A percentile compares a stretch with the other conserved stretches of the same genome.
These are phyloP conservation scores for Parmelia sp. DNA, from an alignment of 495 filamentous ascomycete species.

Conservation along the genomic window DNA sequence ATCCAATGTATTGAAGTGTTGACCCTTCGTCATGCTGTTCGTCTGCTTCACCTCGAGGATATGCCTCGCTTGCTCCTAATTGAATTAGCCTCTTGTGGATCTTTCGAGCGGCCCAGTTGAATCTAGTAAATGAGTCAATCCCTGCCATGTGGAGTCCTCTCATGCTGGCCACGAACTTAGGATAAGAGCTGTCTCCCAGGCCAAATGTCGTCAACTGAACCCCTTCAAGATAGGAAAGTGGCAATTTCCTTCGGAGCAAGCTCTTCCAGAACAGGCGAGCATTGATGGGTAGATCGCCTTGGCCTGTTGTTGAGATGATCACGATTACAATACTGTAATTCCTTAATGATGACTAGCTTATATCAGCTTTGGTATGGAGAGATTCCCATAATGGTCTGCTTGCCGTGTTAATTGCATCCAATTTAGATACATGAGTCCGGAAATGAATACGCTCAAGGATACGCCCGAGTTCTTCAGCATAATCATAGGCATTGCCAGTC, in stretches of 20 bases:
- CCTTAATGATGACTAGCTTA: slow-evolving; percentile 38
- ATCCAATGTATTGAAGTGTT: slow-evolving; percentile 27
- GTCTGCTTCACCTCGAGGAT: slow-evolving; percentile 76
- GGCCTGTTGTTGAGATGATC: slow-evolving; percentile 84
- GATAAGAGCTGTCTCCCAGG: slow-evolving; percentile 89
- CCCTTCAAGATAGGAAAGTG: slow-evolving; percentile 56
- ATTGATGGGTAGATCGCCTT: slow-evolving; percentile 86
- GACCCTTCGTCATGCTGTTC: slow-evolving; percentile 91
- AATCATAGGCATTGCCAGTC: slow-evolving; percentile 86
- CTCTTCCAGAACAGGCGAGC: slow-evolving; percentile 75
- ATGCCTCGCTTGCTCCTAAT: slow-evolving; percentile 73
- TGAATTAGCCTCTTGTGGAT: slow-evolving; percentile 78
- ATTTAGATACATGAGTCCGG: slow-evolving; percentile 60
- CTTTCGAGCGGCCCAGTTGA: slow-evolving; percentile 89
- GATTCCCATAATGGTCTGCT: slow-evolving; percentile 24
- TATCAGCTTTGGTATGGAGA: slow-evolving; percentile 10
- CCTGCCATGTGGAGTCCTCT: neutral
- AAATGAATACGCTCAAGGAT: slow-evolving; percentile 71
- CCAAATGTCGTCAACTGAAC: slow-evolving; percentile 81
- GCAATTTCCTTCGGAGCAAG: slow-evolving; percentile 70
- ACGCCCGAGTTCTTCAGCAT: slow-evolving; percentile 74
- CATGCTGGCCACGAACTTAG: slow-evolving; percentile 49
- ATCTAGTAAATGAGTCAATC: slow-evolving; percentile 47
- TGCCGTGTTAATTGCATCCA: slow-evolving; percentile 72
- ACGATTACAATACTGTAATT: slow-evolving; percentile 64